Base-by-base conservation (phyloP, 345 rosid genomes). In the Turritis glabra region DNA sequence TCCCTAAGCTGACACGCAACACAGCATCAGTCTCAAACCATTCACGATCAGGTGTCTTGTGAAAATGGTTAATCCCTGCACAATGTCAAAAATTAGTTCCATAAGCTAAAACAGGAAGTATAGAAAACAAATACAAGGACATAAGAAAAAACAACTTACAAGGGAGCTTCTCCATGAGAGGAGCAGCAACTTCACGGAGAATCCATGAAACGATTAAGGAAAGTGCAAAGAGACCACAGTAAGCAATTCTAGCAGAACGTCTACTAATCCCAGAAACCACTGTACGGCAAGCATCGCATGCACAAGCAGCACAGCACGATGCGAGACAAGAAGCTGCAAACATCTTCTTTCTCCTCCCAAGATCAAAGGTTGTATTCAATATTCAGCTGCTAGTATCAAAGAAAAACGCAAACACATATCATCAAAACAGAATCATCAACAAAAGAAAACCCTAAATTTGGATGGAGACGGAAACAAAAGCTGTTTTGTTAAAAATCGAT, bases 11-110 rank as follows among this genome's bases (percentile, higher is more conserved):
- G 77, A 96, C 99, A 55, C 97, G 91, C 56, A 92, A 78, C 56
- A 96, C 99, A 3, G 99, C 99, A 79, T 92, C 97, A 4, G 97
- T 96, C 83, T 96, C 90, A 69, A 96, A 96, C 99, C 99, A 96
- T 78, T 96, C 95, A 72, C 96, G 84, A 77, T 84, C 82, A 30
- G 98, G 98, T 21, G 94, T 89, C 84, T 89, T 80, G 41, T 87
- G 94, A 76, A 96, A 92, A 77, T 86, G 91, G 76, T 96, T 92
- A 66, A 92, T 92, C 99, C 98, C 99, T 96, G 88, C 71, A 73
- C 19, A 33, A 47, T 21, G 50, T 29, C 41, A 48, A 66, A 38
- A 4, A 54, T 18, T 11, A 78, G 44, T 41, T 66, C 73, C 63
- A 3, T 32, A 21, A 58, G n/a, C 51, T 18, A 50, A 50, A 25